phyloP scores from a whole-genome alignment of 2,329 filamentous ascomycete genomes.

The Aspergillus texensis region DNA sequence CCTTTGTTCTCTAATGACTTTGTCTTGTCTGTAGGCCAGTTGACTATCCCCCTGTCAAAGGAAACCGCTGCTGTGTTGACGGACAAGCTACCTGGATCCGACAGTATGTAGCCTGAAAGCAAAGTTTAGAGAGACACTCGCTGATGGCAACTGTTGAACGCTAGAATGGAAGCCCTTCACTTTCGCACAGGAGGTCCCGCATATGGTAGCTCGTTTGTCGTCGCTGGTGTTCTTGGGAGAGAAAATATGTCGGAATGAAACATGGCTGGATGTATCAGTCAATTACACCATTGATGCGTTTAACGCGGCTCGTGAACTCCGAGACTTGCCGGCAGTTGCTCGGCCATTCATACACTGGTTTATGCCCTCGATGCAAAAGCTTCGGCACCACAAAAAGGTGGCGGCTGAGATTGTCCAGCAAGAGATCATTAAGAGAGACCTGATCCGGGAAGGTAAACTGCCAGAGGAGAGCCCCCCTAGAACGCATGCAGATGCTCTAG shows the following conservation, averaged over 20 bases:
- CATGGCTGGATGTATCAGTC: constrained; percentile 52
- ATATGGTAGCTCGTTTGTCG: constrained; percentile 57
- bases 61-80: constrained; percentile 28
- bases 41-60: constrained; percentile 30
- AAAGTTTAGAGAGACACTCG: neutral
- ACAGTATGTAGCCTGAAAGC: constrained; percentile 23
- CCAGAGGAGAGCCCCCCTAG: constrained; percentile 17
- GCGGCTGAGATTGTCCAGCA: constrained; percentile 38
- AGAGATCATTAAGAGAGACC: constrained; percentile 27
- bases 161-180: constrained; percentile 59
- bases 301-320: constrained; percentile 41
- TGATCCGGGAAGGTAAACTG: constrained; percentile 26
- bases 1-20: neutral
- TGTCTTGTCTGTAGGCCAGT: constrained; percentile 19
- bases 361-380: constrained; percentile 43
- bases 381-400: constrained; percentile 43
- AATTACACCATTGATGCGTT: constrained; percentile 27
- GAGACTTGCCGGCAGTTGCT: constrained; percentile 44
- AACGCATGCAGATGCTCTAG: constrained; percentile 28
- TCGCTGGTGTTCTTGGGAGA: constrained; percentile 58
- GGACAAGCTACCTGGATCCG: constrained; percentile 26
- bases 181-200: constrained; percentile 56
- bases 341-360: constrained; percentile 50
- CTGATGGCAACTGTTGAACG: neutral
- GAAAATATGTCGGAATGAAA: constrained; percentile 54